A percentile compares a stretch with the other conserved stretches of the same genome.
Conservation (phyloP, 495 filamentous ascomycete species). For the Rhypophila decipiens region DNA sequence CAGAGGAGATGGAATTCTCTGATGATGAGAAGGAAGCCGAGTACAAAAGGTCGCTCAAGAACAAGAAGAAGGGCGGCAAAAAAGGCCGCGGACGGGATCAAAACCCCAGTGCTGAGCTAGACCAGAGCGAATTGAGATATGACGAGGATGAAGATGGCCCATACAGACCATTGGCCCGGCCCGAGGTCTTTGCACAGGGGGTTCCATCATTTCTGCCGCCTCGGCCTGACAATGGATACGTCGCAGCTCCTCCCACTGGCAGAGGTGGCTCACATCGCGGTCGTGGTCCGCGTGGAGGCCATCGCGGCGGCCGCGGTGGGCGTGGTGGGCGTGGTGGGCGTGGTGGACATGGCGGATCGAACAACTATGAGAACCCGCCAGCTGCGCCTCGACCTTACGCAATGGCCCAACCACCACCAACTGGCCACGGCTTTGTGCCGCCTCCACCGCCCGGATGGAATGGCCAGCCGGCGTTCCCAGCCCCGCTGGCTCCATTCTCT, state of each 20-base stretch:
- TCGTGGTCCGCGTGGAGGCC: conserved; percentile 26
- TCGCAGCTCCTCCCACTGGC: conserved; percentile 9
- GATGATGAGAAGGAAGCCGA: conserved; percentile 92
- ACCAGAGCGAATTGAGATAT: conserved; percentile 37
- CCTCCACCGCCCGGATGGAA: conserved; percentile 1
- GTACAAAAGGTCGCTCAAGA: conserved; percentile 56
- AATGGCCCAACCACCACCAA: too few species aligned
- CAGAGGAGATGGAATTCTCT: conserved; percentile 86
- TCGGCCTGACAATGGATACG: conserved; percentile 26
- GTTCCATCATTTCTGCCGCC: conserved; percentile 33
- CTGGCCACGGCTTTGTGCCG: too few species aligned
- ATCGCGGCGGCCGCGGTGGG: conserved; percentile 28
- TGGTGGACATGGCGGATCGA: conserved; percentile 18
- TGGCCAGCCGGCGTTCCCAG: conserved; percentile 8
- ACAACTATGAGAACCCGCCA: conserved; percentile 4
- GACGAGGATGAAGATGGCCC: conserved; percentile 62
- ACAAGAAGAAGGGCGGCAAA: conserved; percentile 50
- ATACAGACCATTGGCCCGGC: conserved; percentile 64
- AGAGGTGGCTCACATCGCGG: conserved; percentile 7
- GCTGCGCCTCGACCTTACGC: conserved; percentile 1
- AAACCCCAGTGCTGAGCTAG: conserved; percentile 2
- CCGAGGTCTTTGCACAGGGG: conserved; percentile 45
- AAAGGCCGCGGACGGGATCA: conserved; percentile 21
- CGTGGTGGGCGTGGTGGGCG: conserved; percentile 24
- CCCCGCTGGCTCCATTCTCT: conserved; percentile 4